Conservation (phyloP, 441 rosid genomes). For the Gossypium schwendimanii region DNA sequence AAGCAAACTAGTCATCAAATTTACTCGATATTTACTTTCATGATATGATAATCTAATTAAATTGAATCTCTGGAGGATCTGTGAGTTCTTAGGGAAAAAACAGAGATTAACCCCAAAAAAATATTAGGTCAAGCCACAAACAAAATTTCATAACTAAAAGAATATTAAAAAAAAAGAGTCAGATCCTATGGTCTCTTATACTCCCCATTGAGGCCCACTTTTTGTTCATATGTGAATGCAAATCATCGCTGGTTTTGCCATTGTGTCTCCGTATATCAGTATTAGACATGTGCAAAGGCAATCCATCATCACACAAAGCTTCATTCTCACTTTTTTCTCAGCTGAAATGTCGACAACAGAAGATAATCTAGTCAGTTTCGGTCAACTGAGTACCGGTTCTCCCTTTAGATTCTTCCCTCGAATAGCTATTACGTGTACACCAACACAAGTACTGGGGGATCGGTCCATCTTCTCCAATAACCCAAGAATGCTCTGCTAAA, state of each 20-base stretch:
- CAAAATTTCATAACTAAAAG: background rate
- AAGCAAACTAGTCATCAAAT: background rate
- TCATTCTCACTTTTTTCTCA: background rate
- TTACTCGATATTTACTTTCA: background rate
- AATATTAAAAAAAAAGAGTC: background rate
- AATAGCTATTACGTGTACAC: slow-evolving; percentile 55
- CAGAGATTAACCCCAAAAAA: background rate
- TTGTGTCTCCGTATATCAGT: background rate
- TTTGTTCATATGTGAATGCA: background rate
- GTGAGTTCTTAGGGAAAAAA: background rate
- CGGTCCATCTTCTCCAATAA: slow-evolving; percentile 57
- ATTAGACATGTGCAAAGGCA: background rate
- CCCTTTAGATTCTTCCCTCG: slow-evolving; percentile 26
- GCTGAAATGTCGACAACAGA: slow-evolving; percentile 13
- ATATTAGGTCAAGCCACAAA: background rate
- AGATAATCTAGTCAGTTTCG: slow-evolving; percentile 18
- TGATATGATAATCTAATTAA: background rate
- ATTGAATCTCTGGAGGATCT: background rate
- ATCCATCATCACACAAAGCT: background rate
- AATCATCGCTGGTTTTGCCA: background rate
- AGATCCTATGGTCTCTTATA: background rate
- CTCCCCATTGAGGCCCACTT: background rate
- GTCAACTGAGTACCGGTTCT: slow-evolving; percentile 3
- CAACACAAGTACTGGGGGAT: slow-evolving; percentile 61
- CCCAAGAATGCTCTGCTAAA: slow-evolving; percentile 71